These are phyloP conservation scores for Pharnaceum exiguum DNA, from an alignment of 148 eudicot species.

Conservation along the genomic window DNA sequence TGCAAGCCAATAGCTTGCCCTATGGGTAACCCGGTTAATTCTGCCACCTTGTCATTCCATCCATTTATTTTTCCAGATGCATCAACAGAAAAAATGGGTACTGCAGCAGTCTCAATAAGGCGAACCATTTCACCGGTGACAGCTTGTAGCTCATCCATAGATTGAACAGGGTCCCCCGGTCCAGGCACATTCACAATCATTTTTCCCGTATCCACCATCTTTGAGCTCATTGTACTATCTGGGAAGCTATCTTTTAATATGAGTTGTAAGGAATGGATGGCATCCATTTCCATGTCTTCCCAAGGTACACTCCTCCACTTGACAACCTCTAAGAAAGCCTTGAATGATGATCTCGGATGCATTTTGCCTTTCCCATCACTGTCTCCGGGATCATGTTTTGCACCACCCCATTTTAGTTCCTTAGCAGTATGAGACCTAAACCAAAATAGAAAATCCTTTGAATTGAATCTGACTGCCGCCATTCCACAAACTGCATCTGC, in stretches of 20 bases:
- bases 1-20: constrained; percentile 55
- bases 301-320: constrained; percentile 74
- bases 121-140: constrained; percentile 76
- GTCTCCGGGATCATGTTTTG: constrained; percentile 71
- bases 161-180: constrained; percentile 30
- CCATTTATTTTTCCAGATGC: constrained; percentile 63
- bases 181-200: constrained; percentile 55
- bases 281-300: constrained; percentile 93
- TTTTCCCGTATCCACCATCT: constrained; percentile 30
- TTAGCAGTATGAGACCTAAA: constrained; percentile 76
- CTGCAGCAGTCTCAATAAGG: constrained; percentile 80
- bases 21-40: constrained; percentile 60
- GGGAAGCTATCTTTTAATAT: constrained; percentile 55
- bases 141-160: constrained; percentile 48
- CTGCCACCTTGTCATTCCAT: constrained; percentile 74
- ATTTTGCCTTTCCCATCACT: constrained; percentile 66
- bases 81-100: constrained; percentile 80
- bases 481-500: constrained; percentile 76
- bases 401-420: constrained; percentile 87
- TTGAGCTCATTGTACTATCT: constrained; percentile 29
- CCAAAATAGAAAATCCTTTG: constrained; percentile 68
- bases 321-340: constrained; percentile 75
- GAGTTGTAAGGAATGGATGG: constrained; percentile 72
- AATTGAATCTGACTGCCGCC: constrained; percentile 64
- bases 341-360: constrained; percentile 86